A percentile compares a stretch with the other conserved stretches of the same genome.
Conservation (phyloP, 106 monocot species). For the Allium cepa region DNA sequence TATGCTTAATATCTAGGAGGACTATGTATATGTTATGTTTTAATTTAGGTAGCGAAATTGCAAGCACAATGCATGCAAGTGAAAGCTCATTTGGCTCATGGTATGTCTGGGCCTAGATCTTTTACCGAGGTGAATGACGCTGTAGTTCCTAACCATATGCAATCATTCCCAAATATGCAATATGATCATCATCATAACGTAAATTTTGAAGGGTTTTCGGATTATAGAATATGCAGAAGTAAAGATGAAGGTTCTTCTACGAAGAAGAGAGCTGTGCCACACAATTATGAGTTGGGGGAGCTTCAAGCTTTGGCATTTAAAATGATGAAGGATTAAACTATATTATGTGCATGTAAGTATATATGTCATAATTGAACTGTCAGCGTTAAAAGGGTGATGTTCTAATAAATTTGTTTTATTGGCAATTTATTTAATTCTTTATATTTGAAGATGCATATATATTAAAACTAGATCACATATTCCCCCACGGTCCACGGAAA, state of each 20-base stretch:
- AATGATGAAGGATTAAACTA: constrained; percentile 36
- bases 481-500: too few species aligned
- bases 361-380: too few species aligned
- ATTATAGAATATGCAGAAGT: not conserved
- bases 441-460: too few species aligned
- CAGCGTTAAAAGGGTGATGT: too few species aligned
- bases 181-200: constrained; percentile 1
- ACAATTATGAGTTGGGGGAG: constrained; percentile 38
- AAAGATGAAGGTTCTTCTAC: constrained; percentile 5
- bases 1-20: not conserved
- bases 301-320: constrained; percentile 52
- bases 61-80: constrained; percentile 17
- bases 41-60: constrained; percentile 15
- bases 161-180: not conserved
- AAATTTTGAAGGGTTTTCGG: not conserved
- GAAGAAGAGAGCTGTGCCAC: constrained; percentile 22
- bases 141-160: too few species aligned
- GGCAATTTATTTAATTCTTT: too few species aligned
- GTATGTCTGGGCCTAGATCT: not conserved
- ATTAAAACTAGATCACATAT: too few species aligned
- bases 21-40: not conserved
- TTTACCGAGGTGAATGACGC: not conserved
- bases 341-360: too few species aligned
- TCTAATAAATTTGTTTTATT: too few species aligned
- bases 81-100: constrained; percentile 10